These are phyloP conservation scores for Clarireedia sp. DNA, from an alignment of 2,329 filamentous ascomycete genomes.

Conservation along the genomic window DNA sequence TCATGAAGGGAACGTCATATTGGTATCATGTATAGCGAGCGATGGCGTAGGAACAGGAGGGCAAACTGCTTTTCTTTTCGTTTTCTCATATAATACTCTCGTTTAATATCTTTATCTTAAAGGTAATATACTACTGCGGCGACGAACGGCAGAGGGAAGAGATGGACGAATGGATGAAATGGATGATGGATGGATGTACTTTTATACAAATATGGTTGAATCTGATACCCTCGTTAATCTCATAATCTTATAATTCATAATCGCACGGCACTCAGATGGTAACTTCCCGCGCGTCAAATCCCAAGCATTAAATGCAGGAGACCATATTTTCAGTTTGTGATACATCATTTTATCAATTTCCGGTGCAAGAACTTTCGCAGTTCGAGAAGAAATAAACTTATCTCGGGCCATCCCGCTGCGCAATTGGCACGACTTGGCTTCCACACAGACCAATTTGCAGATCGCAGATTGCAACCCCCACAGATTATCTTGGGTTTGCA, in stretches of 20 bases:
- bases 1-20: not conserved
- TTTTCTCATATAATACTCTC: not conserved
- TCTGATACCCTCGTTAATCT: conserved; percentile 2
- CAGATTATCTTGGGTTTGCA: not conserved
- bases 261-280: no score
- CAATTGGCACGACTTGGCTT: not conserved
- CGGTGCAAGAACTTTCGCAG: not conserved
- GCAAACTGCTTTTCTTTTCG: not conserved
- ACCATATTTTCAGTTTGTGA: not conserved
- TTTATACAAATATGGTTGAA: not conserved
- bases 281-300: no score
- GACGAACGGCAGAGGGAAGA: not conserved
- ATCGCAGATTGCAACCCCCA: not conserved
- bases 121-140: not conserved
- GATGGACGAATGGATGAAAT: not conserved
- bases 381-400: not conserved
- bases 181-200: not conserved
- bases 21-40: conserved; percentile 4
- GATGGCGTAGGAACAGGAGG: conserved; percentile 3
- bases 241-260: not conserved
- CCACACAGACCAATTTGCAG: not conserved
- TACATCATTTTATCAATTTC: not conserved
- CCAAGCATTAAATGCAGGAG: no score
- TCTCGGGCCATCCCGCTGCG: conserved; percentile 5
- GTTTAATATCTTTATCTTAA: not conserved